A percentile compares a stretch with the other conserved stretches of the same genome.
Evolutionary conservation across 2,329 filamentous ascomycete genomes (phyloP).

Genomic region (Colletotrichum tabaci): DNA sequence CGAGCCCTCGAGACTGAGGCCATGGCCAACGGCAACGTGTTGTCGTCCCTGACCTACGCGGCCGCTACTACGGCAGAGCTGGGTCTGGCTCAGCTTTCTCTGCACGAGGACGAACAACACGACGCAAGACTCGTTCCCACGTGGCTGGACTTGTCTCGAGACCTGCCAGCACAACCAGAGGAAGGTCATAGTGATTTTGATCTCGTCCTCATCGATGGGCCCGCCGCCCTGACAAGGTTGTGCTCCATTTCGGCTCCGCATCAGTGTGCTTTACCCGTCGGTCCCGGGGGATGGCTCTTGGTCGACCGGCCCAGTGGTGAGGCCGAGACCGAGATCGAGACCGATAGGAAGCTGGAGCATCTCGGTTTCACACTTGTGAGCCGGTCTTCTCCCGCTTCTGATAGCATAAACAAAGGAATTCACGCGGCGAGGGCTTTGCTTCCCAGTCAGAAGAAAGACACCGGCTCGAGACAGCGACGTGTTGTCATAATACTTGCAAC

Average conservation of each 20-base stretch:
- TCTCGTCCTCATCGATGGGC: background rate
- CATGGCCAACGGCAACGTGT: background rate
- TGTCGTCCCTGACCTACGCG: constrained; percentile 5
- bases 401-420: no score
- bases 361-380: no score
- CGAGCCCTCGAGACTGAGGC: constrained; percentile 3
- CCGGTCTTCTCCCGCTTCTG: no score
- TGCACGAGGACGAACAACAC: background rate
- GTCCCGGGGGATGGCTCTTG: no score
- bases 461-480: no score
- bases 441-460: no score
- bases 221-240: background rate
- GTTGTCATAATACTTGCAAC: no score
- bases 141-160: background rate
- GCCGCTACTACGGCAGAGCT: constrained; percentile 1
- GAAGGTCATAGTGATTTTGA: background rate
- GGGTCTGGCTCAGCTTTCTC: background rate
- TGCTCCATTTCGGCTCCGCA: background rate
- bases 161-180: background rate
- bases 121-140: background rate
- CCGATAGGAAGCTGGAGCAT: no score
- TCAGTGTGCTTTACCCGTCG: background rate
- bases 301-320: no score
- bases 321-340: no score
- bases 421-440: no score